Percentiles rank a stretch among this genome's conserved stretches.
phyloP scores from a whole-genome alignment of 805 yeast genomes.

The Saccharomycopsis amapae region DNA sequence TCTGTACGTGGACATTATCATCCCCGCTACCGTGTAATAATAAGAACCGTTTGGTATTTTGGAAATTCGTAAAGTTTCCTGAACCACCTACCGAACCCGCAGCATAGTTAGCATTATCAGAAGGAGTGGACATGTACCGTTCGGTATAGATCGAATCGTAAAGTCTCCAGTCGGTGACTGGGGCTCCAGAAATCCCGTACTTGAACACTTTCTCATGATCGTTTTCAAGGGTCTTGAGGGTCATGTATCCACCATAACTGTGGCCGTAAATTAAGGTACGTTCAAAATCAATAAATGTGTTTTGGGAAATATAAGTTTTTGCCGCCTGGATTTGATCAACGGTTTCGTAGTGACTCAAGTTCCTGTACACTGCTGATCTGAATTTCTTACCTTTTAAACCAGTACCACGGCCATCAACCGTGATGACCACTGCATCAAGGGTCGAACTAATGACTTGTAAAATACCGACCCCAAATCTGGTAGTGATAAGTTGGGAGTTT shows the following conservation, averaged over 20 bases:
- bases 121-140: slow-evolving; percentile 59
- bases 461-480: slow-evolving; percentile 54
- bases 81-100: slow-evolving; percentile 40
- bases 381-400: slow-evolving; percentile 78
- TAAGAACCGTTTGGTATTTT: slow-evolving; percentile 47
- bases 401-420: slow-evolving; percentile 96
- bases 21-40: slow-evolving; percentile 81
- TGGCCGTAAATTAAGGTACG: slow-evolving; percentile 78
- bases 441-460: slow-evolving; percentile 73
- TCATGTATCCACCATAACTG: slow-evolving; percentile 80
- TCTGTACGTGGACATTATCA: slow-evolving; percentile 77
- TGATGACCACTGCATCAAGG: slow-evolving; percentile 77
- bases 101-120: slow-evolving; percentile 43
- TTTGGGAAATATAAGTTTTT: slow-evolving; percentile 46
- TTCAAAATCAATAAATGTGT: slow-evolving; percentile 40
- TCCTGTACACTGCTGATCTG: slow-evolving; percentile 74
- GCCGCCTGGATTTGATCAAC: slow-evolving; percentile 86
- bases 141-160: slow-evolving; percentile 79
- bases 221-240: slow-evolving; percentile 64
- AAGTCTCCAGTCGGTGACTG: slow-evolving; percentile 71
- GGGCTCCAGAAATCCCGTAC: slow-evolving; percentile 78
- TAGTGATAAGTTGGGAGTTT: slow-evolving; percentile 75
- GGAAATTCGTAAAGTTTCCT: slow-evolving; percentile 32
- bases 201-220: slow-evolving; percentile 58
- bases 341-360: slow-evolving; percentile 76